Conservation (phyloP, 306 rosid species). For the Prunus campanulata region DNA sequence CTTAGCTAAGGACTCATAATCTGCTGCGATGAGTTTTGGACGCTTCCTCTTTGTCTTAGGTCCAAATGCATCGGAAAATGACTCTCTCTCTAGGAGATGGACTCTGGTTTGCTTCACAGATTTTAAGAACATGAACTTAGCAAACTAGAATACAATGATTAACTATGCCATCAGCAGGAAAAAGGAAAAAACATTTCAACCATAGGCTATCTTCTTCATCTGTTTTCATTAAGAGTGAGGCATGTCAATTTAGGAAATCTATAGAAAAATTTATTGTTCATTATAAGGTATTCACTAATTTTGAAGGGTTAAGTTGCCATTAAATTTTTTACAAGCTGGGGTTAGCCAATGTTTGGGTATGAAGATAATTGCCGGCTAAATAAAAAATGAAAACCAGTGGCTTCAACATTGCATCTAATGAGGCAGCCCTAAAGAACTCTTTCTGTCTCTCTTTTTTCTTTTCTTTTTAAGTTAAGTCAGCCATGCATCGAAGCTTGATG, state of each 20-base stretch:
- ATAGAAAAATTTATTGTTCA: neutral
- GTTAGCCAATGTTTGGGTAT: neutral
- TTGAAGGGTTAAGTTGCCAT: neutral
- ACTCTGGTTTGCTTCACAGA: conserved; percentile 83
- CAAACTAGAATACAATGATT: neutral
- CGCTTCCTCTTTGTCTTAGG: conserved; percentile 85
- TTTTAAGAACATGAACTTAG: conserved; percentile 21
- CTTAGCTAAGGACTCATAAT: conserved; percentile 74
- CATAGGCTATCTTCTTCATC: neutral
- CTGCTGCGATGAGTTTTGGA: conserved; percentile 68
- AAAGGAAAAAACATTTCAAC: no score
- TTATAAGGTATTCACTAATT: neutral
- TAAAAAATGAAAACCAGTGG: neutral
- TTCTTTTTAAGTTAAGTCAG: neutral
- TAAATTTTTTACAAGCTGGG: neutral
- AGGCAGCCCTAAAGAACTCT: neutral
- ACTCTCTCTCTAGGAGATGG: conserved; percentile 89
- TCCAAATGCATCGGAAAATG: conserved; percentile 80
- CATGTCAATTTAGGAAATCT: neutral
- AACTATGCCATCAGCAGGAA: neutral
- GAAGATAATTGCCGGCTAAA: no score
- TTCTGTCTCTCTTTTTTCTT: neutral
- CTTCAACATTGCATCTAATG: neutral
- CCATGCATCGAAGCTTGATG: neutral
- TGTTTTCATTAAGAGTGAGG: neutral